phyloP scores from a whole-genome alignment of 2,329 filamentous ascomycete genomes.

The Cercospora sp. region DNA sequence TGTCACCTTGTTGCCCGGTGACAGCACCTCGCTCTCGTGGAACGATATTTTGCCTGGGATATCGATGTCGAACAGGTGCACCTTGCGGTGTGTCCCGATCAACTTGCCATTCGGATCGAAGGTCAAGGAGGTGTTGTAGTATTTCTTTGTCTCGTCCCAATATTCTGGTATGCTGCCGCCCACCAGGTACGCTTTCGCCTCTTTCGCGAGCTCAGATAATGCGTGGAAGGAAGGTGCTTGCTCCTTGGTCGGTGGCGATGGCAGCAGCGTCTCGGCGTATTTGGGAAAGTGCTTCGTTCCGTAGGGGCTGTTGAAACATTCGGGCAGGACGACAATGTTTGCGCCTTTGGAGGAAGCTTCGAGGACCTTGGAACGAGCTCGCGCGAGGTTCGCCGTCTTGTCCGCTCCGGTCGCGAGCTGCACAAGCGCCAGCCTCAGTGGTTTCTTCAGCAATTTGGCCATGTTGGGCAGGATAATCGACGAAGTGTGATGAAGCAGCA shows the following conservation, averaged over 20 bases:
- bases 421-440: slow-evolving; percentile 76
- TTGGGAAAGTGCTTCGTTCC: slow-evolving; percentile 86
- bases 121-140: slow-evolving; percentile 88
- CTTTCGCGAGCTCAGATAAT: slow-evolving; percentile 73
- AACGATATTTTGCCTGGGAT: slow-evolving; percentile 95
- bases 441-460: slow-evolving; percentile 66
- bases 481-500: not conserved
- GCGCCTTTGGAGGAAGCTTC: slow-evolving; percentile 76
- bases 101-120: slow-evolving; percentile 78
- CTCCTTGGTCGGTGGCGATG: slow-evolving; percentile 67
- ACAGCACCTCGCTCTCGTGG: slow-evolving; percentile 84
- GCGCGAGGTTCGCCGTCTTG: slow-evolving; percentile 79
- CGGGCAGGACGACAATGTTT: slow-evolving; percentile 84
- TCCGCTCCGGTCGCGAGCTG: slow-evolving; percentile 75
- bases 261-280: slow-evolving; percentile 86
- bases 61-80: slow-evolving; percentile 96
- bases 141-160: slow-evolving; percentile 63
- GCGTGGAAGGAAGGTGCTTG: slow-evolving; percentile 84
- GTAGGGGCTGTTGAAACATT: slow-evolving; percentile 99
- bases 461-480: slow-evolving; percentile 37
- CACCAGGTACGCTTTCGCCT: slow-evolving; percentile 77
- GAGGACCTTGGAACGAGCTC: slow-evolving; percentile 78
- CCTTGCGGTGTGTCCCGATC: slow-evolving; percentile 86
- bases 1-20: slow-evolving; percentile 80
- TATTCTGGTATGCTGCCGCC: slow-evolving; percentile 92